phyloP scores from a whole-genome alignment of 768 basidiomycete species.

The Phlebiopsis gigantea region DNA sequence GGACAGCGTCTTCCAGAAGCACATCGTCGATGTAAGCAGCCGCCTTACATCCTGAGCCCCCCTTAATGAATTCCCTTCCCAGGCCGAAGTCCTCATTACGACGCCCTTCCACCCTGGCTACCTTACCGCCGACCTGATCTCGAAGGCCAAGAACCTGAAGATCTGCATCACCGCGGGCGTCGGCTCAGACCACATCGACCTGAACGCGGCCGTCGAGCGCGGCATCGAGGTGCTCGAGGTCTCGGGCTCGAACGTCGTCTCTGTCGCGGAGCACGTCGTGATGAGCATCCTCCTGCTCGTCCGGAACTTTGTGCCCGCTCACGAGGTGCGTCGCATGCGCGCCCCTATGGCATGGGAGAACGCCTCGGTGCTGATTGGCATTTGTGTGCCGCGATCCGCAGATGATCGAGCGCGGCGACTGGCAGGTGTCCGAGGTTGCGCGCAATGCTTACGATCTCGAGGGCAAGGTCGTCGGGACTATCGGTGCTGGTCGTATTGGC shows the following conservation, averaged over 20 bases:
- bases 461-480: slow-evolving; percentile 84
- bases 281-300: slow-evolving; percentile 87
- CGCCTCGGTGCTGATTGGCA: neutral
- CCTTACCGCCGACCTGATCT: slow-evolving; percentile 62
- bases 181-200: slow-evolving; percentile 83
- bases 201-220: slow-evolving; percentile 37
- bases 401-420: slow-evolving; percentile 78
- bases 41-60: neutral
- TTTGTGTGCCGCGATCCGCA: neutral
- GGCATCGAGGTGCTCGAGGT: slow-evolving; percentile 34
- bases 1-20: slow-evolving; percentile 73
- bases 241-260: slow-evolving; percentile 82
- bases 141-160: slow-evolving; percentile 82
- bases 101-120: slow-evolving; percentile 85
- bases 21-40: slow-evolving; percentile 62
- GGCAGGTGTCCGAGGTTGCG: slow-evolving; percentile 77
- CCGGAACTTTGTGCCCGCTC: slow-evolving; percentile 80
- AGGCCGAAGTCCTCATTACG: slow-evolving; percentile 75
- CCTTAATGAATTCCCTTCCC: slow-evolving; percentile 5
- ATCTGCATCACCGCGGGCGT: slow-evolving; percentile 85
- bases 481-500: slow-evolving; percentile 75
- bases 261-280: slow-evolving; percentile 84
- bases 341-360: neutral
- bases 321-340: slow-evolving; percentile 39
- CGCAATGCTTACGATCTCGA: slow-evolving; percentile 83